Evolutionary conservation across 2,329 filamentous ascomycete genomes (phyloP).

Genomic region (Sclerotinia borealis): DNA sequence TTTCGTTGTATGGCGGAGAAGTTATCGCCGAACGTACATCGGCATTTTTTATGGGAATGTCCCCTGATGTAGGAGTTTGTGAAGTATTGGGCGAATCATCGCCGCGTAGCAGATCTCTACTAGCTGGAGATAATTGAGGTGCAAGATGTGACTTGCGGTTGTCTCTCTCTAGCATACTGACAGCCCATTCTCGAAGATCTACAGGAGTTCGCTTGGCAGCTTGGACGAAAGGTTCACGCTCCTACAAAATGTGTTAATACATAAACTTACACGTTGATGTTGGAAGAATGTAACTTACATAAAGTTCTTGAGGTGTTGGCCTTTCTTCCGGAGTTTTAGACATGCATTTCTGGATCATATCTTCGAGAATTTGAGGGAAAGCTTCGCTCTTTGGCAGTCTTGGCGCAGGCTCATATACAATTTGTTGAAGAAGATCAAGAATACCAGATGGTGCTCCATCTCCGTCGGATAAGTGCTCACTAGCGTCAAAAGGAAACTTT

Average conservation of each 20-base stretch:
- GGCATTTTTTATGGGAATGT: slow-evolving; percentile 60
- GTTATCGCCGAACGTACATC: slow-evolving; percentile 41
- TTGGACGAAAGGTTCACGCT: slow-evolving; percentile 89
- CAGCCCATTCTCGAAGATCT: slow-evolving; percentile 87
- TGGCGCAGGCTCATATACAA: slow-evolving; percentile 92
- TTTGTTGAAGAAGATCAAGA: slow-evolving; percentile 90
- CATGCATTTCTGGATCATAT: slow-evolving; percentile 95
- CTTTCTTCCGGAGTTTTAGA: slow-evolving; percentile 83
- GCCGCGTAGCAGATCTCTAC: slow-evolving; percentile 63
- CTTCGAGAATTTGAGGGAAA: slow-evolving; percentile 89
- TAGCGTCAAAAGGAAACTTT: slow-evolving; percentile 86
- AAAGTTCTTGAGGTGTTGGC: slow-evolving; percentile 89
- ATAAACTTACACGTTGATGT: not conserved
- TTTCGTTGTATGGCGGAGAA: slow-evolving; percentile 35
- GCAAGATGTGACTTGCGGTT: slow-evolving; percentile 92
- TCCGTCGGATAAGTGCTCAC: slow-evolving; percentile 62
- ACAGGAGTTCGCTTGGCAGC: slow-evolving; percentile 96
- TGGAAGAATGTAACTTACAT: slow-evolving; percentile 51
- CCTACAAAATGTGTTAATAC: slow-evolving; percentile 44
- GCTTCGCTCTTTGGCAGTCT: slow-evolving; percentile 94
- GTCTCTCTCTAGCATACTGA: slow-evolving; percentile 87
- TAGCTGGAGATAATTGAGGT: slow-evolving; percentile 71
- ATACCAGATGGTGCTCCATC: slow-evolving; percentile 89
- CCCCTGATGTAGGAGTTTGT: slow-evolving; percentile 62
- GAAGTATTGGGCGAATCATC: slow-evolving; percentile 35